Evolutionary conservation across 2,329 filamentous ascomycete species (phyloP), one percentile per base, ranked within the genome.

Genomic region (Ophiosphaerella narmari): DNA sequence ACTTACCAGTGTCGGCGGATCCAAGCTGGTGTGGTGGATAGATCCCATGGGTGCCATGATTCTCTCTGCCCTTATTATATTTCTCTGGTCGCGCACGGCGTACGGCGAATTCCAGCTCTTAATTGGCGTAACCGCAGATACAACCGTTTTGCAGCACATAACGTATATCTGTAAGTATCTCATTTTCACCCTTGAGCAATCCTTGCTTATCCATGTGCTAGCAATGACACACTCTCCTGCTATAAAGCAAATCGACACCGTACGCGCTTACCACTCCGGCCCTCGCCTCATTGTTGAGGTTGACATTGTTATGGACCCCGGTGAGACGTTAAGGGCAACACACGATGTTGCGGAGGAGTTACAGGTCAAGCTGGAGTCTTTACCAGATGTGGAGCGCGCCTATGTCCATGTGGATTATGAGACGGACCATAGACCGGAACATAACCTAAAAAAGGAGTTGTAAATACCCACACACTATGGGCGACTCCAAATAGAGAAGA

Each of bases 321-420:
- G 84, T 1, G 83, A 86, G 46, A 84, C 85, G 2, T 82, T 99
- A 13, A 81, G 83, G 55, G 86, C 86, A 44, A 94, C 91, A 0
- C 94, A 99, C 72, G 94, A 99, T 67, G 85, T 97, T 11, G 93
- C 94, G 0, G 94, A 99, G 75, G 91, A 88, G 64, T 80, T 99
- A 63, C 94, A 99, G 79, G 89, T 89, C 55, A 97, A 97, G 78
- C 80, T 97, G 2, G 94, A 99, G 81, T 89, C 87, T 48, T 75
- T 99, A 56, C 93, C 94, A 0, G 88, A 96, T 69, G 87, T 97
- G 8, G 94, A 97, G 81, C 80, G 94, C 51, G 91, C 91, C 0
- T 97, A 97, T 70, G 94, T 97, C 16, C 94, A 99, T 72, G 92
- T 97, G 14, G 94, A 99, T 73, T 97, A 95, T 65, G 94, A 97